phyloP scores from a whole-genome alignment of 805 yeast species.

The Kluyveromyces dobzhanskii region DNA sequence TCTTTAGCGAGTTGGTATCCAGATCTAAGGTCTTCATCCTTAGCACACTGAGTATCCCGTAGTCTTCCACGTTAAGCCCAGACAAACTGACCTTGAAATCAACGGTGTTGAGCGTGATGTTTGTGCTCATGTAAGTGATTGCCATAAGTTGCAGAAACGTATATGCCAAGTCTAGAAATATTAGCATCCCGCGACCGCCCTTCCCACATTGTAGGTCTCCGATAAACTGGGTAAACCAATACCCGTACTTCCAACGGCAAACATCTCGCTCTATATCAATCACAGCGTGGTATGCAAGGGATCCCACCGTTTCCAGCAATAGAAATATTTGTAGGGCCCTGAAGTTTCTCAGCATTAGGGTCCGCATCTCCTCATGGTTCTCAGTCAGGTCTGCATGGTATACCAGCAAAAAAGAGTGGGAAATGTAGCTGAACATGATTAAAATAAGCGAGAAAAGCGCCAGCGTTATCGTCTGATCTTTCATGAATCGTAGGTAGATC shows the following conservation, averaged over 20 bases:
- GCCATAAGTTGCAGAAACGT: constrained; percentile 8
- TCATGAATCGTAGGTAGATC: constrained; percentile 16
- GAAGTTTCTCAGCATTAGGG: constrained; percentile 12
- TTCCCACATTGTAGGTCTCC: constrained; percentile 15
- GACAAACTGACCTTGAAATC: constrained; percentile 5
- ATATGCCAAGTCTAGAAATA: constrained; percentile 12
- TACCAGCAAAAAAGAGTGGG: constrained; percentile 2
- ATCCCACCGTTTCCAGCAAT: constrained; percentile 10
- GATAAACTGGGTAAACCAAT: constrained; percentile 11
- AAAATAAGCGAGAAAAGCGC: constrained; percentile 10
- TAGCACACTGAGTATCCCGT: constrained; percentile 14
- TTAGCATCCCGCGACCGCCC: constrained; percentile 10
- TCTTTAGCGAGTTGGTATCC: constrained; percentile 1
- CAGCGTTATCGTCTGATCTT: constrained; percentile 16
- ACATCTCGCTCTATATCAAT: constrained; percentile 11
- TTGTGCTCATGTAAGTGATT: constrained; percentile 1
- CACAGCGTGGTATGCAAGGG: constrained; percentile 10
- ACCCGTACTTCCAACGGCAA: constrained; percentile 11
- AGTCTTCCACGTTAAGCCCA: constrained; percentile 8
- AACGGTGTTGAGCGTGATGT: constrained; percentile 1
- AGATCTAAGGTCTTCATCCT: constrained; percentile 10
- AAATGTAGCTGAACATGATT: background rate
- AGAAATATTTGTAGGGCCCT: constrained; percentile 11
- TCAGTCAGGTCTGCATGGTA: constrained; percentile 5
- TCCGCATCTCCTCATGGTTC: constrained; percentile 8